A percentile compares a stretch with the other conserved stretches of the same genome.
Evolutionary conservation across 2,329 filamentous ascomycete species (phyloP).

Genomic region (Scleromitrula shiraiana): DNA sequence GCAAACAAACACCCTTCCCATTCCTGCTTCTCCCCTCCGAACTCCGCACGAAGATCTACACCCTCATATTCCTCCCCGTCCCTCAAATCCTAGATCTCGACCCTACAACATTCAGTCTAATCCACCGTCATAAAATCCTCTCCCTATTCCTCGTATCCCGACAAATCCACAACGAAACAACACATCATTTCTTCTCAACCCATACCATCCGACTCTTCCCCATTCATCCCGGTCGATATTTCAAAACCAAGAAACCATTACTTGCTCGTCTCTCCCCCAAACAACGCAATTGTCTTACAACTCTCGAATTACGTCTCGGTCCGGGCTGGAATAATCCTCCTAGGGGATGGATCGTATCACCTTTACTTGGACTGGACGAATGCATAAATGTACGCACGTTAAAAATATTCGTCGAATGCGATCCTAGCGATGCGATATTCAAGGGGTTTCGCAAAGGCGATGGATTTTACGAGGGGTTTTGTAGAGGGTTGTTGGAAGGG

Average conservation of each 20-base stretch:
- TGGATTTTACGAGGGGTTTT: constrained; percentile 65
- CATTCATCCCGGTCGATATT: constrained; percentile 54
- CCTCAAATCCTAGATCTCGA: constrained; percentile 57
- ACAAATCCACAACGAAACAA: constrained; percentile 54
- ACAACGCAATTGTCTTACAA: constrained; percentile 53
- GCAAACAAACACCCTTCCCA: constrained; percentile 40
- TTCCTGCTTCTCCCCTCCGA: constrained; percentile 64
- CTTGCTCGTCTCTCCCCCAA: constrained; percentile 55
- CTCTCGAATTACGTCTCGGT: constrained; percentile 62
- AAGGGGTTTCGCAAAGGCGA: constrained; percentile 52
- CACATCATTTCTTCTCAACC: constrained; percentile 56
- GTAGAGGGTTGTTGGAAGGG: constrained; percentile 44
- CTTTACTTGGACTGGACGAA: constrained; percentile 54
- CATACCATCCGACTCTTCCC: constrained; percentile 60
- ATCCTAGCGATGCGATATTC: constrained; percentile 61
- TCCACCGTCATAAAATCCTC: constrained; percentile 46
- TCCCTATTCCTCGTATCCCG: constrained; percentile 53
- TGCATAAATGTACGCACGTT: constrained; percentile 51
- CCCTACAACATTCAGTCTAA: constrained; percentile 53
- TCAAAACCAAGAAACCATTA: constrained; percentile 66
- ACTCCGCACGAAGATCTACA: constrained; percentile 61
- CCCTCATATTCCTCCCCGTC: constrained; percentile 47
- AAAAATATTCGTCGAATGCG: constrained; percentile 62
- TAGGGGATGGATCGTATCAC: constrained; percentile 60
- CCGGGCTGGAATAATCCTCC: constrained; percentile 67